Conservation (phyloP, 75 land plant species). For the Larix kaempferi region DNA sequence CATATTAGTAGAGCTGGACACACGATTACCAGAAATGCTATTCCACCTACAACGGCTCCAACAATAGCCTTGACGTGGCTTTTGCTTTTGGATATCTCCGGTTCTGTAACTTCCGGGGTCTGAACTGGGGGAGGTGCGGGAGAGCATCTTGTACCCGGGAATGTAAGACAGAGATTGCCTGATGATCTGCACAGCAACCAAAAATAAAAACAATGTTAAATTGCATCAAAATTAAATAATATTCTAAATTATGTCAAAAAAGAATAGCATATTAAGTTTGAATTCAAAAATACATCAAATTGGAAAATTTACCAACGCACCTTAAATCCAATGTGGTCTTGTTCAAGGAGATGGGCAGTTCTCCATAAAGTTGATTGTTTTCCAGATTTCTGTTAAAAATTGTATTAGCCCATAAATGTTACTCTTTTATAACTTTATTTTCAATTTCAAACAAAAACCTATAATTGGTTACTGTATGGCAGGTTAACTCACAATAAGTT, state of each 20-base stretch:
- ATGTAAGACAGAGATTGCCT: slow-evolving; percentile 54
- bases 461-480: not conserved
- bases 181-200: slow-evolving; percentile 35
- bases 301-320: slow-evolving; percentile 20
- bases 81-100: slow-evolving; percentile 13
- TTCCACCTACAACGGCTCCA: slow-evolving; percentile 31
- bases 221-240: too few relatives aligned
- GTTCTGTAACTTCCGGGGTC: slow-evolving; percentile 42
- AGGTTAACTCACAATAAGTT: slow-evolving; percentile 48
- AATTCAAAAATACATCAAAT: not conserved
- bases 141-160: slow-evolving; percentile 29
- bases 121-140: slow-evolving; percentile 29
- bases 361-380: slow-evolving; percentile 64
- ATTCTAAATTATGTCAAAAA: too few relatives aligned
- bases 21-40: slow-evolving; percentile 20
- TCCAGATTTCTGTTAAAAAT: slow-evolving; percentile 53
- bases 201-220: too few relatives aligned
- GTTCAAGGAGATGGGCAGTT: slow-evolving; percentile 47
- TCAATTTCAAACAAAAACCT: not conserved
- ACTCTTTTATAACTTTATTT: slow-evolving; percentile 1
- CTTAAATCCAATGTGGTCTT: slow-evolving; percentile 44
- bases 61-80: slow-evolving; percentile 25
- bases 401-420: not conserved
- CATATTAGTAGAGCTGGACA: slow-evolving; percentile 15
- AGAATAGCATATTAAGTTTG: not conserved